Base-by-base conservation (phyloP, 2,329 filamentous ascomycete species). In the Raffaelea ambrosiae region DNA sequence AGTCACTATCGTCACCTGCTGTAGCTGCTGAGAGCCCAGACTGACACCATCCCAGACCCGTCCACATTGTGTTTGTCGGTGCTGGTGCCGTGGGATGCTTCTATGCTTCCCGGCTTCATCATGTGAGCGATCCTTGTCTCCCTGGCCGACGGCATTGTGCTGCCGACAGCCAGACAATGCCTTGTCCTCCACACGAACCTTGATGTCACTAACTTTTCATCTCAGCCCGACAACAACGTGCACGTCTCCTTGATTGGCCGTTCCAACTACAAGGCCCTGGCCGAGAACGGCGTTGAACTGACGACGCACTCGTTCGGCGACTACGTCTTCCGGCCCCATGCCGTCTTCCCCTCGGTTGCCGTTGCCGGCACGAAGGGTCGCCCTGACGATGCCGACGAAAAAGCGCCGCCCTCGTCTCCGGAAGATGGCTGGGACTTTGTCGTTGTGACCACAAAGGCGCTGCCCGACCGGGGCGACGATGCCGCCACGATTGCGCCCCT, bases 31-130 rank as follows among this genome's bases (percentile, higher is more conserved):
- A n/a, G n/a, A n/a, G n/a, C n/a, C n/a, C n/a, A 29, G 7, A 29
- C 26, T 35, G 7, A 43, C 23, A 5, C 11, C 18, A n/a, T 14
- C 7, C 26, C 51, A 73, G 68, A 54, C 65, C 70, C n/a, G 66
- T 73, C 22, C 72, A 81, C 53, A 68, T 85, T 48, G 72, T 86
- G 48, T 81, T 86, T 55, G 76, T 86, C 50, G 83, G 83, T 59
- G 83, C 82, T 20, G 83, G 83, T 54, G 83, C 83, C 51, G 81
- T 87, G 39, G 83, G 83, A 48, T 83, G 81, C 48, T 86, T 86
- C 67, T 86, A 86, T 57, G 83, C 80, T 42, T 84, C 82, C 7
- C 72, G 83, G 20, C 71, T 86, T 16, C 80, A 84, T 55, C 69
- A 77, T 55, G 76, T 77, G 65, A 57, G 61, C 56, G 18, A 36